Base-by-base conservation (phyloP, 768 basidiomycete species). In the Solioccasus polychromus region DNA sequence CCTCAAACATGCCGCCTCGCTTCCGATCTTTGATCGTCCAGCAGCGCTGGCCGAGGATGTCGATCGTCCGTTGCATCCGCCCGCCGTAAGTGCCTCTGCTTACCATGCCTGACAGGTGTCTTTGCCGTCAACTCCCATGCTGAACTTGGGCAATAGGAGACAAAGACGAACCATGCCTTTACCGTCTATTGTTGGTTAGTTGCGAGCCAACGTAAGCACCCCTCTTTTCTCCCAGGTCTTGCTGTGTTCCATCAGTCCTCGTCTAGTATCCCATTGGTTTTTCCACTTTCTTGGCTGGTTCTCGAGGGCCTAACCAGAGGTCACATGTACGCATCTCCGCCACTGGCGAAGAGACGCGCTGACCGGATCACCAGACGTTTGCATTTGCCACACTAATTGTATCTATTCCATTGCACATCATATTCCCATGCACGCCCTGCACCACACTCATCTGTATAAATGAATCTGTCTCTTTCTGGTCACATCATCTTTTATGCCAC, bases 51-150 rank as follows among this genome's bases (percentile, higher is more conserved):
- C 59, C 42, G 53, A 51, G 35, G 24, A 45, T 45, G n/a, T n/a
- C n/a, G n/a, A n/a, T n/a, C n/a, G n/a, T n/a, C n/a, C 43, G n/a
- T 41, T 44, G 20, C 50, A 44, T 49, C 39, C 37, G 44, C 54
- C 44, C 46, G 57, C 26, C 45, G 61, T 63, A 45, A 63, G 61
- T 61, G 39, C 57, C 44, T 61, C 56, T 47, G 46, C 51, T 50
- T 51, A 44, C 54, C 28, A 46, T 53, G 26, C 50, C 44, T 46
- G 44, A 47, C 36, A 31, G 43, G 19, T n/a, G n/a, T n/a, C n/a
- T n/a, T n/a, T n/a, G n/a, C n/a, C n/a, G n/a, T n/a, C n/a, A n/a
- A n/a, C n/a, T 54, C 52, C 34, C 50, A 51, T 52, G 44, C 62
- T 52, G 8, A 42, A 59, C 47, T 43, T 55, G 46, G 39, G 28